phyloP scores from a whole-genome alignment of 192 early-diverging fungal genomes.

The Phlyctochytrium arcticum region DNA sequence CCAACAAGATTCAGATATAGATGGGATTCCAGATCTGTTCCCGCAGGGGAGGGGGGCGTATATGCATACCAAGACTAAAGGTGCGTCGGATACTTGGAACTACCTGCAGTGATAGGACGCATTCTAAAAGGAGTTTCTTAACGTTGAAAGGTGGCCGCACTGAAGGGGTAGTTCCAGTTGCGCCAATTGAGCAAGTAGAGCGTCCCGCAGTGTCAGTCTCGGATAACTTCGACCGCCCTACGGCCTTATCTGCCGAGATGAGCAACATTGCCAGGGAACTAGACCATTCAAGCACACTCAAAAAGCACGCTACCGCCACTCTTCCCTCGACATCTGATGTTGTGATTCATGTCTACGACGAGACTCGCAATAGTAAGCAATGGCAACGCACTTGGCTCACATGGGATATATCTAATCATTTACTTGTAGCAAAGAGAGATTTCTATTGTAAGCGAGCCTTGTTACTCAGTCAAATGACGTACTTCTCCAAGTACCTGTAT shows the following conservation, averaged over 20 bases:
- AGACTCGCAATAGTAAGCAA: constrained; percentile 44
- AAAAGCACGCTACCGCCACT: neutral
- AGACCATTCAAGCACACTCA: no score
- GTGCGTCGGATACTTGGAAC: no score
- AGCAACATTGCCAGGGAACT: no score
- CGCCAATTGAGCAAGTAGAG: no score
- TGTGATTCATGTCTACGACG: constrained; percentile 53
- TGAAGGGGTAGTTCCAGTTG: no score
- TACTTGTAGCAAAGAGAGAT: constrained; percentile 41
- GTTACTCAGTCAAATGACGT: constrained; percentile 48
- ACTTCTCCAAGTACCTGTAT: constrained; percentile 38
- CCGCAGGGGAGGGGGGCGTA: neutral
- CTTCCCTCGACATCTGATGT: constrained; percentile 20
- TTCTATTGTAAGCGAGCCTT: constrained; percentile 45
- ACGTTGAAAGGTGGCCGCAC: no score
- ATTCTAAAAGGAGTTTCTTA: no score
- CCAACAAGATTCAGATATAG: no score
- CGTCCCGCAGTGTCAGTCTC: no score
- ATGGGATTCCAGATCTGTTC: constrained; percentile 1
- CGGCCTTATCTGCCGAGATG: no score
- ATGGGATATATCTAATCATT: neutral
- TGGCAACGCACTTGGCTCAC: neutral
- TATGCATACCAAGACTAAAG: constrained; percentile 4
- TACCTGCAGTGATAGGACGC: no score
- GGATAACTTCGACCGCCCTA: no score